Conservation (phyloP, 73 alveolate genomes). For the Paramecium primaurelia region DNA sequence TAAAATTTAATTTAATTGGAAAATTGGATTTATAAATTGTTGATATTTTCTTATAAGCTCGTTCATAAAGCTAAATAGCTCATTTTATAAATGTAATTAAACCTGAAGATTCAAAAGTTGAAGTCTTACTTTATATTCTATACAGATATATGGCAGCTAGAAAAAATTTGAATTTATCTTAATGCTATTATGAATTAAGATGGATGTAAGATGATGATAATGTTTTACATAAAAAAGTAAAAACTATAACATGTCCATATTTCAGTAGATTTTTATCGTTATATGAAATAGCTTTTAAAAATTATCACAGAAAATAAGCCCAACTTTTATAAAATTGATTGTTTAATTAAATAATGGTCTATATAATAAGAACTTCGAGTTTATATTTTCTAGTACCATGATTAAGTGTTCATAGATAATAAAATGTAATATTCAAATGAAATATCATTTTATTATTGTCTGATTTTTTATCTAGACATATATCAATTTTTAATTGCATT, state of each 20-base stretch:
- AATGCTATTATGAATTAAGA: background rate
- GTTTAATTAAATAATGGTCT: background rate
- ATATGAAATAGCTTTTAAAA: background rate
- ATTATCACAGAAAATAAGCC: background rate
- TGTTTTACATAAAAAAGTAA: background rate
- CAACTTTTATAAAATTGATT: background rate
- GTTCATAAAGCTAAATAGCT: background rate
- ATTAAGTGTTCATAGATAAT: background rate
- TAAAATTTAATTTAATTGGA: constrained; percentile 17
- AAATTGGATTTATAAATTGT: constrained; percentile 3
- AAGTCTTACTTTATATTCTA: background rate
- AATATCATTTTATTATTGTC: no score
- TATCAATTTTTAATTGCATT: no score
- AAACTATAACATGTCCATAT: background rate
- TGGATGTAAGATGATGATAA: constrained; percentile 7
- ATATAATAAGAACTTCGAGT: background rate
- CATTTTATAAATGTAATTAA: background rate
- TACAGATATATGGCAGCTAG: background rate
- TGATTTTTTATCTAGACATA: no score
- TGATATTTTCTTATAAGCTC: background rate
- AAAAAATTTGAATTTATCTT: background rate
- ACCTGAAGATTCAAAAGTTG: constrained; percentile 35
- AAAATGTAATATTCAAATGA: no score
- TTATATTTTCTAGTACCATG: background rate
- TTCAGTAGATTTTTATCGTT: background rate